A percentile compares a stretch with the other conserved stretches of the same genome.
These are phyloP conservation scores for Auricularia cornea DNA, from an alignment of 768 basidiomycete species.

Conservation along the genomic window DNA sequence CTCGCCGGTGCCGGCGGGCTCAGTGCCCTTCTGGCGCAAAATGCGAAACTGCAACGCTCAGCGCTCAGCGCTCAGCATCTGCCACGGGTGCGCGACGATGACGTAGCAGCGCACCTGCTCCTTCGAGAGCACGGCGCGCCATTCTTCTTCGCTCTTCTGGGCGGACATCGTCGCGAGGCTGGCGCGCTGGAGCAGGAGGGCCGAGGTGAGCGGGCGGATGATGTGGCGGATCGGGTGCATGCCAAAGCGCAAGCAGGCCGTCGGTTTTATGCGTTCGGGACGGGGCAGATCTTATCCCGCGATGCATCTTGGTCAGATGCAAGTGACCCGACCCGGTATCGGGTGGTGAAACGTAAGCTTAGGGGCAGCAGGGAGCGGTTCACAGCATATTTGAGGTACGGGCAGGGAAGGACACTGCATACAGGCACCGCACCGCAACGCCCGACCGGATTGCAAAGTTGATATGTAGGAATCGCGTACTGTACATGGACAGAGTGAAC, in stretches of 20 bases:
- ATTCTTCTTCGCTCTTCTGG: slow-evolving; percentile 64
- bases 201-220: neutral
- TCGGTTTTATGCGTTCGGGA: neutral
- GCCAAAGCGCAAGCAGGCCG: neutral
- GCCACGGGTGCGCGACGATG: neutral
- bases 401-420: too few species aligned
- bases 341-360: too few species aligned
- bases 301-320: neutral
- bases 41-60: slow-evolving; percentile 63
- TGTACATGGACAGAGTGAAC: too few species aligned
- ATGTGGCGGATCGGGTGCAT: neutral
- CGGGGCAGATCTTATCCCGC: neutral
- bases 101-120: slow-evolving; percentile 55
- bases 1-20: slow-evolving; percentile 64
- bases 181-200: neutral
- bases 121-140: slow-evolving; percentile 70
- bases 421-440: too few species aligned
- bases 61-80: neutral
- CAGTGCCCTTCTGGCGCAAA: slow-evolving; percentile 82
- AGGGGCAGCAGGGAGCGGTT: too few species aligned
- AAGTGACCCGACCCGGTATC: too few species aligned
- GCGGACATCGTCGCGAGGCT: neutral
- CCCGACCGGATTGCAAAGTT: too few species aligned
- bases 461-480: too few species aligned
- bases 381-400: too few species aligned